Percentiles rank a stretch among this genome's conserved stretches.
Conservation (phyloP, 768 basidiomycete genomes). For the Podaxis pistillaris region DNA sequence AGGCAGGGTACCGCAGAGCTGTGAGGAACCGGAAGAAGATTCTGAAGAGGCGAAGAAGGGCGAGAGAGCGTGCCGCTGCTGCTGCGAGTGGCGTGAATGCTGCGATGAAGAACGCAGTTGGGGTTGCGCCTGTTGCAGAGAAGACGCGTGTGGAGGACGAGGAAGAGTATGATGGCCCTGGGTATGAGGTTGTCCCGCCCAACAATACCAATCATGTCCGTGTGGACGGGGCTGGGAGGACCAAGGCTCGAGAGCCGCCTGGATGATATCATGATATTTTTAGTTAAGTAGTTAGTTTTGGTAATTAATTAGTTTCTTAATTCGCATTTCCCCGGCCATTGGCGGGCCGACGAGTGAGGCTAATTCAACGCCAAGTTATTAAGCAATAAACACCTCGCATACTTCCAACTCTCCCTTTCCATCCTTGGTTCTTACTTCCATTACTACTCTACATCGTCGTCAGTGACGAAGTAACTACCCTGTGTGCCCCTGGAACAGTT, state of each 20-base stretch:
- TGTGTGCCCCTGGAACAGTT: too few species aligned
- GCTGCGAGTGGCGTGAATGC: constrained; percentile 36
- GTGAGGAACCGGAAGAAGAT: constrained; percentile 78
- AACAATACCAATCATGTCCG: constrained; percentile 21
- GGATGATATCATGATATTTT: constrained; percentile 1
- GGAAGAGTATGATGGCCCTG: constrained; percentile 25
- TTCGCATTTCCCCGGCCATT: neutral
- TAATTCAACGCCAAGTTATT: constrained; percentile 5
- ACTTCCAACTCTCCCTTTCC: neutral
- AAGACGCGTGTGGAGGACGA: constrained; percentile 20
- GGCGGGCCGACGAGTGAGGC: neutral
- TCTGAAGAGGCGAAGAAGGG: constrained; percentile 63
- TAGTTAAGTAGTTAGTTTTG: constrained; percentile 10
- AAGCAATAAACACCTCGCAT: neutral
- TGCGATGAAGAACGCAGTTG: constrained; percentile 16
- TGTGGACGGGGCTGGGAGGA: constrained; percentile 22
- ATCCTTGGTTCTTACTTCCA: neutral
- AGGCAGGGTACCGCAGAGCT: constrained; percentile 58
- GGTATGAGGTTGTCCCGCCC: constrained; percentile 22
- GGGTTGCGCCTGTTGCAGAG: constrained; percentile 15
- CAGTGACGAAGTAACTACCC: neutral
- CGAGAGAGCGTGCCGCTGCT: constrained; percentile 66
- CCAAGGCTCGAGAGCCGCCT: constrained; percentile 15
- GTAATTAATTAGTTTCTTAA: constrained; percentile 8
- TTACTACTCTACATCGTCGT: neutral